Percentiles rank a stretch among this genome's conserved stretches.
Conservation (phyloP, 2,329 filamentous ascomycete genomes). For the Monosporascus sp. region DNA sequence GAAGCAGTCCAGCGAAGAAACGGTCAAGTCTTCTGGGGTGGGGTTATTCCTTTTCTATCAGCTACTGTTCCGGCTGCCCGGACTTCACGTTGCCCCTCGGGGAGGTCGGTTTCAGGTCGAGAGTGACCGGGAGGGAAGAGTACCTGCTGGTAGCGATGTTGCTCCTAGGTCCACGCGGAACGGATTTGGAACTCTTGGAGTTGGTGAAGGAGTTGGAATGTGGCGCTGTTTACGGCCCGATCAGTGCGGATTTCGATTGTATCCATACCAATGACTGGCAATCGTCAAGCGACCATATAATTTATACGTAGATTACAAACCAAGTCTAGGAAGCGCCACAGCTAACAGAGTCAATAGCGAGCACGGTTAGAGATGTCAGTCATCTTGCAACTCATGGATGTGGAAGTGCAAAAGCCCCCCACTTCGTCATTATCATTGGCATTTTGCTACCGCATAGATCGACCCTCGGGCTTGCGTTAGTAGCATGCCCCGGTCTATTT, state of each 20-base stretch:
- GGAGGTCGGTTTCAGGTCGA: slow-evolving; percentile 9
- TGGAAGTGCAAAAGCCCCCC: too few relatives aligned
- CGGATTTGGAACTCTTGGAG: slow-evolving; percentile 5
- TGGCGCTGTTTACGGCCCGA: not conserved
- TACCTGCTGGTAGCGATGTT: slow-evolving; percentile 12
- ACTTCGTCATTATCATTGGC: not conserved
- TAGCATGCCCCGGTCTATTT: not conserved
- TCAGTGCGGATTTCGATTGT: slow-evolving; percentile 2
- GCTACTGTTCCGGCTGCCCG: slow-evolving; percentile 14
- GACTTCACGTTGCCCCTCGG: slow-evolving; percentile 13
- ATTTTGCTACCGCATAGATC: not conserved
- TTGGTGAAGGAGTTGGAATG: slow-evolving; percentile 7
- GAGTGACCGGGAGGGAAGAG: slow-evolving; percentile 6
- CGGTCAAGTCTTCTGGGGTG: slow-evolving; percentile 11
- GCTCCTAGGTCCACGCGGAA: slow-evolving; percentile 7
- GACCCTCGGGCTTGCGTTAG: not conserved
- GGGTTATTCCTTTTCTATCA: slow-evolving; percentile 11
- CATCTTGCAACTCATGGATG: not conserved
- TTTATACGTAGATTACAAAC: too few relatives aligned
- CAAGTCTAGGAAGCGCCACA: not conserved
- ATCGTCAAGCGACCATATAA: too few relatives aligned
- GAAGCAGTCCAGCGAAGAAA: slow-evolving; percentile 1
- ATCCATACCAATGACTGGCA: not conserved
- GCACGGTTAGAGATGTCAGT: not conserved
- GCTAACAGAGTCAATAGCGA: not conserved